These are phyloP conservation scores for Cucumis hystrix DNA, from an alignment of 306 rosid genomes.

Conservation along the genomic window DNA sequence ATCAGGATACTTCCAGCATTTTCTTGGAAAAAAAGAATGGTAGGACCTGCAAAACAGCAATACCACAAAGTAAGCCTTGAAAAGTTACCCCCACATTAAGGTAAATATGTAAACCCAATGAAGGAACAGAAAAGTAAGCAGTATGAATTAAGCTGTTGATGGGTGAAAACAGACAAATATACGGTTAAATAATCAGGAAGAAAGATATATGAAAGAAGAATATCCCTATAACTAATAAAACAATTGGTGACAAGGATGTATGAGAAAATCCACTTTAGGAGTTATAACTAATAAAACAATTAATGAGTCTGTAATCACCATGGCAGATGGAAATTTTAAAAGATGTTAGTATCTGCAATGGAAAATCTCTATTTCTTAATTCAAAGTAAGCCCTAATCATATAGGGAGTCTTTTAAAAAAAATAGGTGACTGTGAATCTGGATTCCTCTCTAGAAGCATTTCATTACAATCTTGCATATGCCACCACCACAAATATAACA, in stretches of 20 bases:
- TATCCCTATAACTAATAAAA: background rate
- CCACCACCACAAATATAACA: background rate
- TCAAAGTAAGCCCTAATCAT: background rate
- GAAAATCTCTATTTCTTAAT: background rate
- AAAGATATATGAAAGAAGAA: background rate
- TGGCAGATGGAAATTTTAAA: background rate
- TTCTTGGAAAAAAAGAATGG: slow-evolving; percentile 93
- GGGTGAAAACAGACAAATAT: background rate
- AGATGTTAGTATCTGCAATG: background rate
- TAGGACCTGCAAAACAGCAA: slow-evolving; percentile 67
- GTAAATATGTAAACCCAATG: background rate
- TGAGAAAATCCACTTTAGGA: background rate
- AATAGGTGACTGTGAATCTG: background rate
- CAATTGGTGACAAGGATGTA: background rate
- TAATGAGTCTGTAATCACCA: background rate
- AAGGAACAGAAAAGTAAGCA: background rate
- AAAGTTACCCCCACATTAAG: background rate
- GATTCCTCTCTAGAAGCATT: background rate
- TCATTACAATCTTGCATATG: background rate
- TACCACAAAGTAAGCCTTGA: slow-evolving; percentile 8
- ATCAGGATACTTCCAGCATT: slow-evolving; percentile 99
- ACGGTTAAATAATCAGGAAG: background rate
- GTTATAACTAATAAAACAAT: background rate
- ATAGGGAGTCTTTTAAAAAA: background rate
- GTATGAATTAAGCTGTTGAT: background rate